Evolutionary conservation across 805 yeast species (phyloP).

Genomic region (Starmerella asiatica): DNA sequence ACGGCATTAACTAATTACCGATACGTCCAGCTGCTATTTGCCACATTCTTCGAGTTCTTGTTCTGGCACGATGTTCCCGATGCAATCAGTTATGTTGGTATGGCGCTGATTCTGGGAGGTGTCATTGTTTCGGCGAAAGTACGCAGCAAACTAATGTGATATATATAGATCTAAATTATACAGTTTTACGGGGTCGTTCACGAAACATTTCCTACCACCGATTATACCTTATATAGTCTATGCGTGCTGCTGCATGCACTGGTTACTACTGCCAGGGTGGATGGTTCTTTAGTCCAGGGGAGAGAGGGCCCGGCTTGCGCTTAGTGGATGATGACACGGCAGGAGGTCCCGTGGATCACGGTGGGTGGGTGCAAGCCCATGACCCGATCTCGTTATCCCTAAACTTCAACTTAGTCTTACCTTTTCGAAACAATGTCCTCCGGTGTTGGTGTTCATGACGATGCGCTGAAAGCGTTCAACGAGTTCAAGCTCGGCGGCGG

Average conservation of each 20-base stretch:
- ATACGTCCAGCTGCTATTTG: conserved; percentile 67
- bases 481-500: conserved; percentile 75
- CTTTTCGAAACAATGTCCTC: conserved; percentile 19
- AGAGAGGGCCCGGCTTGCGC: too few relatives aligned
- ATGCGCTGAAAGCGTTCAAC: conserved; percentile 85
- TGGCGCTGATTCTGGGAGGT: conserved; percentile 42
- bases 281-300: too few relatives aligned
- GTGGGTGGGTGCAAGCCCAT: too few relatives aligned
- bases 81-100: conserved; percentile 54
- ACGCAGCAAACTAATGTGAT: too few relatives aligned
- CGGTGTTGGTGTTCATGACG: conserved; percentile 78
- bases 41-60: conserved; percentile 57
- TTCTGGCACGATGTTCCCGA: conserved; percentile 67
- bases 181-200: too few relatives aligned
- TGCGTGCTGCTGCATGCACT: background rate
- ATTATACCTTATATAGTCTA: background rate
- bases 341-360: background rate
- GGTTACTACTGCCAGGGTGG: background rate
- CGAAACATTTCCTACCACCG: too few relatives aligned
- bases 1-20: conserved; percentile 61
- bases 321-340: background rate
- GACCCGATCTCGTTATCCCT: too few relatives aligned
- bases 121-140: conserved; percentile 7
- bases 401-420: too few relatives aligned
- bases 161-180: too few relatives aligned